A percentile compares a stretch with the other conserved stretches of the same genome.
Conservation (phyloP, 768 basidiomycete genomes). For the Leccinum subgranulosum region DNA sequence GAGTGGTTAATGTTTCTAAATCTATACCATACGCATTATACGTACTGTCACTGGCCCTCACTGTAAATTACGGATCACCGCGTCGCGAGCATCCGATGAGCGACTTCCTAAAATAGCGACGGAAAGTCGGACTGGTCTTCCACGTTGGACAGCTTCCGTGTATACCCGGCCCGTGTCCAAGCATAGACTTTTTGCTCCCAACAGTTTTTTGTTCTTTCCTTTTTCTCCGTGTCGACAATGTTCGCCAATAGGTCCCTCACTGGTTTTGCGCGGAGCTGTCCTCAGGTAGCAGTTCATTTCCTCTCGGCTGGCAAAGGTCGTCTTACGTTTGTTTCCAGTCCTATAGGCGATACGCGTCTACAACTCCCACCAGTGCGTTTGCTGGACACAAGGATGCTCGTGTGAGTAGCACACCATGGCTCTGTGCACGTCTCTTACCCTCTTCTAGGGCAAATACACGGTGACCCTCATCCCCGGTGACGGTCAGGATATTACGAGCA, state of each 20-base stretch:
- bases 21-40: slow-evolving; percentile 15
- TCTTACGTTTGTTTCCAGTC: slow-evolving; percentile 36
- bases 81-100: not conserved
- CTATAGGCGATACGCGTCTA: slow-evolving; percentile 61
- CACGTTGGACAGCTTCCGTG: slow-evolving; percentile 23
- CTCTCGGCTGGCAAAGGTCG: not conserved
- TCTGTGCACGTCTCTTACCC: slow-evolving; percentile 1
- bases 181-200: slow-evolving; percentile 13
- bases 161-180: slow-evolving; percentile 16
- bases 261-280: slow-evolving; percentile 47
- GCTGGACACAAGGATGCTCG: slow-evolving; percentile 85
- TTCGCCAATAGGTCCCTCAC: slow-evolving; percentile 55
- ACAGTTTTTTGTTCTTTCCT: slow-evolving; percentile 14
- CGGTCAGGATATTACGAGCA: slow-evolving; percentile 46
- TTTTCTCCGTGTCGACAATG: slow-evolving; percentile 42
- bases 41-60: not conserved
- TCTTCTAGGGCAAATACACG: slow-evolving; percentile 84
- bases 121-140: not conserved
- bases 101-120: slow-evolving; percentile 8
- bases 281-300: slow-evolving; percentile 42
- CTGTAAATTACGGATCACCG: slow-evolving; percentile 6
- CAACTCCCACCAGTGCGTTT: slow-evolving; percentile 83
- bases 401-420: slow-evolving; percentile 45
- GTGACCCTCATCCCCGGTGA: slow-evolving; percentile 97
- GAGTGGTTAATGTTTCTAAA: slow-evolving; percentile 37